Evolutionary conservation across 441 rosid genomes (phyloP).

Genomic region (Viola pubescens): DNA sequence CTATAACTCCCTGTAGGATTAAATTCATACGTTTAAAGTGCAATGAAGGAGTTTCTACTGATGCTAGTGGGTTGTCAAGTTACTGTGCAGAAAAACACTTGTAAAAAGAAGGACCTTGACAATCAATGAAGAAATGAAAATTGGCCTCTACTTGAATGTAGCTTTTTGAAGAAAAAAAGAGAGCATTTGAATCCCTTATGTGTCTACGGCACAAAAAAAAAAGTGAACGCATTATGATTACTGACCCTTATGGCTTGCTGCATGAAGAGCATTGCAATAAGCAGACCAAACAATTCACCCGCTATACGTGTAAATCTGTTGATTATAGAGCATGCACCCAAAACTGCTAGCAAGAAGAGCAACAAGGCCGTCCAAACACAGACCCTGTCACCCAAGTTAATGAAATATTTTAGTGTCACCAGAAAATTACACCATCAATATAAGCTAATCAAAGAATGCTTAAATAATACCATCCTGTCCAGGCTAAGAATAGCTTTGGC

Average conservation of each 20-base stretch:
- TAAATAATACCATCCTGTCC: slow-evolving; percentile 65
- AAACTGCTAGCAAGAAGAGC: slow-evolving; percentile 58
- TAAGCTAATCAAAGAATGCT: slow-evolving; percentile 9
- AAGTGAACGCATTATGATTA: slow-evolving; percentile 9
- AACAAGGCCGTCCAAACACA: slow-evolving; percentile 70
- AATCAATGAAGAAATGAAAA: no score
- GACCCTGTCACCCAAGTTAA: slow-evolving; percentile 40
- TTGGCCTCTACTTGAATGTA: no score
- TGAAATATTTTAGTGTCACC: slow-evolving; percentile 21
- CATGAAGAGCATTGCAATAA: slow-evolving; percentile 82
- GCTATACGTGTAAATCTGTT: slow-evolving; percentile 76
- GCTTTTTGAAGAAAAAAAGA: no score
- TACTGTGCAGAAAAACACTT: background rate
- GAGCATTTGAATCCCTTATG: no score
- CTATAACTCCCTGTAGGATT: slow-evolving; percentile 53
- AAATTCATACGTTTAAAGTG: slow-evolving; percentile 13
- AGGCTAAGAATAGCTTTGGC: slow-evolving; percentile 59
- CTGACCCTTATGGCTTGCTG: slow-evolving; percentile 76
- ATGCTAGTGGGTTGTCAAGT: background rate
- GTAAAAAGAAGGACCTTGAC: no score
- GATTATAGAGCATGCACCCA: slow-evolving; percentile 78
- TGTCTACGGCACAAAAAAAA: background rate
- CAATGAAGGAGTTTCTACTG: background rate
- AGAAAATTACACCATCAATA: slow-evolving; percentile 10
- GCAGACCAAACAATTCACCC: slow-evolving; percentile 78